Conservation (phyloP, 2,329 filamentous ascomycete species). For the Colletotrichum nymphaeae region DNA sequence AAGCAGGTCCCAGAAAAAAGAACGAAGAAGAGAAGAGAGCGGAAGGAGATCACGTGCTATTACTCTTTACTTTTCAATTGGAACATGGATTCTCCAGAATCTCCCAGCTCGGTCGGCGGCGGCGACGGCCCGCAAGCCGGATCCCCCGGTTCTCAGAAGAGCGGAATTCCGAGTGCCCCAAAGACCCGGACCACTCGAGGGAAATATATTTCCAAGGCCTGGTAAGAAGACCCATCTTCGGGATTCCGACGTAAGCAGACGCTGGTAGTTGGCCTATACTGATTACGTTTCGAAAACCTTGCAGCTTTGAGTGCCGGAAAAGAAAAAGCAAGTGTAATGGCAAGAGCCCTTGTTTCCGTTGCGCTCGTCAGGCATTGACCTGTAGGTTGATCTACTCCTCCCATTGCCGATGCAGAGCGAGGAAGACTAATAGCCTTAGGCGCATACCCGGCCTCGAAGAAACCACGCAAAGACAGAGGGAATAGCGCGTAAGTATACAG, state of each 20-base stretch:
- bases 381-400: not conserved
- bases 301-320: constrained; percentile 26
- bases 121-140: not conserved
- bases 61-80: not conserved
- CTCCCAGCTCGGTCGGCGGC: not conserved
- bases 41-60: not conserved
- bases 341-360: constrained; percentile 25
- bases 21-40: not conserved
- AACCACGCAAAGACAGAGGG: not conserved
- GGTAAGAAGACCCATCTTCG: not conserved
- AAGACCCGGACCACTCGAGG: constrained; percentile 21
- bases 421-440: not conserved
- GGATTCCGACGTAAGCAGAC: not conserved
- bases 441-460: constrained; percentile 22
- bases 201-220: constrained; percentile 33
- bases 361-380: constrained; percentile 26
- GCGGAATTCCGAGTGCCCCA: not conserved
- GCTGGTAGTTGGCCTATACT: not conserved
- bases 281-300: not conserved
- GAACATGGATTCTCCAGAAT: constrained; percentile 19
- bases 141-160: not conserved
- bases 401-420: not conserved
- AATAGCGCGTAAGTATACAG: not conserved
- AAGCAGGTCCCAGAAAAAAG: not conserved
- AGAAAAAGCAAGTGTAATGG: constrained; percentile 34